Base-by-base conservation (phyloP, 2,329 filamentous ascomycete species). In the Mycocentrospora acerina region DNA sequence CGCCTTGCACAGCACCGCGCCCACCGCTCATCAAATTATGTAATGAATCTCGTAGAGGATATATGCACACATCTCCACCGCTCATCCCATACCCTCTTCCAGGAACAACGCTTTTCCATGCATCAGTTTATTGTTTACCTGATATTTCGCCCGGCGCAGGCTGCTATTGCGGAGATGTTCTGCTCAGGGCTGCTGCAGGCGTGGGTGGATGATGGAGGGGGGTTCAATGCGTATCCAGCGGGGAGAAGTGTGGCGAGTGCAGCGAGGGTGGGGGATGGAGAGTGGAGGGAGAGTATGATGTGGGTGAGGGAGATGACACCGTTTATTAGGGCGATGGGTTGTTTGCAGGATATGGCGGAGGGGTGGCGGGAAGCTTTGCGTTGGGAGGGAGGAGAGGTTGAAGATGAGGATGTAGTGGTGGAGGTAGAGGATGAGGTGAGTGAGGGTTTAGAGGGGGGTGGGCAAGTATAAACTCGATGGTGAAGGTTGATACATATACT, bases 1-100 rank as follows among this genome's bases (percentile, higher is more conserved):
- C 41, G 59, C 0, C 36, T 64, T 0, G 37, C 42, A 4, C 51
- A 61, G 25, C 60, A 64, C 29, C 53, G 59, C 2, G 17, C 39
- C 1, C 55, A 43, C 7, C 33, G 42, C 4, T 55, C 51, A 0
- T 61, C 54, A 3, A 63, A 62, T 27, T 56, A 57, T 14, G 29
- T 61, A 9, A 62, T 63, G 59, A 63, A 63, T 11, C 53, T 64
- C 0, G 46, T 58, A 0, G 55, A 61, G 31, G 59, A 64, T 16
- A 48, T 56, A 1, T 63, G 53, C 19, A 45, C 44, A 0, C 30
- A 57, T 24, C 41, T 60, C 2, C 30, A 53, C 18, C 22, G 32
- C 0, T 28, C 29, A 0, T 5, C 19, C 5, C 28, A 38, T 0
- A 15, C 27, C 0, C 46, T 63, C 1, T 22, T 22, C 9, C 19